Evolutionary conservation across 345 rosid genomes (phyloP), one percentile per base, ranked within the genome.

Genomic region (Lepidium aucheri): DNA sequence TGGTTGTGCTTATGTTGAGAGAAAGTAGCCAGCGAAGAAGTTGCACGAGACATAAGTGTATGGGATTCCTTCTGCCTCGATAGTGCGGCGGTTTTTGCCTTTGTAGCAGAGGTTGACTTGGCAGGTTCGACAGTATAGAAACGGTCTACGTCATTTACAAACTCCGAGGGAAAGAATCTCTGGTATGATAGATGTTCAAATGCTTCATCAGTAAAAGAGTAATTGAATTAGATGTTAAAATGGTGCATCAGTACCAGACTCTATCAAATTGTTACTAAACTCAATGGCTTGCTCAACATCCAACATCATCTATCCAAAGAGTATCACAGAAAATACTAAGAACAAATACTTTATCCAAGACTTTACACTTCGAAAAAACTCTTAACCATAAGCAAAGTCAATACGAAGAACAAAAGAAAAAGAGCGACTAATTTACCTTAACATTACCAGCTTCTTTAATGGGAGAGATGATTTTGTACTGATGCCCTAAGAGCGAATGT

Each of bases 381-480:
- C n/a, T n/a, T 28, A 28, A 6, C 32, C 32, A 28, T 28, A 28
- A 1, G 32, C 7, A 28, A 28, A 28, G 42, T 5, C 15, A 40
- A n/a, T 40, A 40, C 8, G 8, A 41, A 13, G 17, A n/a, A 41
- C 49, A 43, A 43, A 10, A 15, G 45, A 41, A n/a, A 4, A 14
- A 3, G 18, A 14, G 45, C 22, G 33, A 49, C 2, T 24, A 24
- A 6, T n/a, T 14, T 60, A 83, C 88, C 85, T 83, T 83, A 16
- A 86, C 65, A 30, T 80, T 83, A 18, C 88, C 86, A 22, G 88
- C 88, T 76, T 83, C 88, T 74, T 81, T 83, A 53, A 86, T 80
- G 51, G 91, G 88, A 8, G 76, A 60, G 8, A 86, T 77, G 74
- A 82, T 82, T 76, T 78, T 83, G 38, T 9, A 72, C 60, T 86